Evolutionary conservation across 1,139 yeast species (phyloP).

Genomic region (Zhuliangozyma blackwelliae): DNA sequence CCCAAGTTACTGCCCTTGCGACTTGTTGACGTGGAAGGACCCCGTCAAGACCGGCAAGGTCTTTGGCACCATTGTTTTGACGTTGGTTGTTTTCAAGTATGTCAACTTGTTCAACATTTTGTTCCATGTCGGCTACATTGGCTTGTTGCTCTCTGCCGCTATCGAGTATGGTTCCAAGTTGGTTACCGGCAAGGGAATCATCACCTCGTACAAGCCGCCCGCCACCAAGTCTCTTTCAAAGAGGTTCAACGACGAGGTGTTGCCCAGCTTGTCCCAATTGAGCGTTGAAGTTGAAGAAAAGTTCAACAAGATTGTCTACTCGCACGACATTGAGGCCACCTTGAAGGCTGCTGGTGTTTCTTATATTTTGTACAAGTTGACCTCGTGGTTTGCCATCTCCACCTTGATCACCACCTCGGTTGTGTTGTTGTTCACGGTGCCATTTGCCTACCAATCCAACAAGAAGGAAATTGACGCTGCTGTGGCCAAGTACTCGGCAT

Average conservation of each 20-base stretch:
- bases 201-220: constrained; percentile 60
- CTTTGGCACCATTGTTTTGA: constrained; percentile 59
- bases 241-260: constrained; percentile 35
- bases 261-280: constrained; percentile 43
- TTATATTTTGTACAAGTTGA: constrained; percentile 65
- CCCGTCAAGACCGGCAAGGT: constrained; percentile 77
- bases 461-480: constrained; percentile 79
- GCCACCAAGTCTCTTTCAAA: constrained; percentile 34
- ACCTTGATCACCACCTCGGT: constrained; percentile 56
- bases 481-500: constrained; percentile 51
- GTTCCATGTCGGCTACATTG: constrained; percentile 50
- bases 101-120: constrained; percentile 67
- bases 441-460: constrained; percentile 69
- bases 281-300: constrained; percentile 43
- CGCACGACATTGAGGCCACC: constrained; percentile 65
- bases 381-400: constrained; percentile 75
- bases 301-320: constrained; percentile 57
- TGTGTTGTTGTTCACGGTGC: constrained; percentile 66
- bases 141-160: constrained; percentile 54
- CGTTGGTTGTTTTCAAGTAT: constrained; percentile 61
- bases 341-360: constrained; percentile 67
- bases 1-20: constrained; percentile 14
- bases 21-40: constrained; percentile 75
- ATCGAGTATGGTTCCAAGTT: constrained; percentile 67
- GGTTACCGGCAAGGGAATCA: constrained; percentile 67